These are phyloP conservation scores for Globisporangium uncinulatum DNA, from an alignment of 352 stramenopile genomes.

Conservation along the genomic window DNA sequence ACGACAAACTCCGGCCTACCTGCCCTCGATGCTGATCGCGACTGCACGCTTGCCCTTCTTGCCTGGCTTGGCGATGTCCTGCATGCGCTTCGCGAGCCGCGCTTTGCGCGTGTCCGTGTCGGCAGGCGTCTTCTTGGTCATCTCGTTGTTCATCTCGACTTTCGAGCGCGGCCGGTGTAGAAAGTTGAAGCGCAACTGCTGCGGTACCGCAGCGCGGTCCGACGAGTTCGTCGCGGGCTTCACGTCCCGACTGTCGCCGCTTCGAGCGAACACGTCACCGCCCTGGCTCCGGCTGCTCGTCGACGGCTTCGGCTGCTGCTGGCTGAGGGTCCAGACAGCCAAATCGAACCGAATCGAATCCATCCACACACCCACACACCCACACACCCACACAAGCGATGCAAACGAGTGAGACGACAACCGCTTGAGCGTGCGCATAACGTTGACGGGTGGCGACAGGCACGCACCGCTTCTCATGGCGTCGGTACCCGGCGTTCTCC, in stretches of 20 bases:
- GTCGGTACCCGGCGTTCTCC: constrained; percentile 68
- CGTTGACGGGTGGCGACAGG: neutral
- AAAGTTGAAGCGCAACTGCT: constrained; percentile 80
- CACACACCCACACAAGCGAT: too few species aligned
- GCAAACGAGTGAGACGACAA: neutral
- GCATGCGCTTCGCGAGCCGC: constrained; percentile 83
- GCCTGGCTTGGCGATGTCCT: constrained; percentile 73
- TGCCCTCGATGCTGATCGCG: constrained; percentile 75
- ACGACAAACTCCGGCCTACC: constrained; percentile 23
- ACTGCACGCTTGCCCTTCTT: constrained; percentile 74
- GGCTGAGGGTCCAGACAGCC: constrained; percentile 10
- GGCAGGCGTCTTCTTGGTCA: constrained; percentile 40
- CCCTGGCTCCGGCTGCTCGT: constrained; percentile 20
- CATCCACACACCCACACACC: too few species aligned
- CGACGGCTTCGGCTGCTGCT: constrained; percentile 38
- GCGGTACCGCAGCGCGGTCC: constrained; percentile 61
- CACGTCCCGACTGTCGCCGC: constrained; percentile 21
- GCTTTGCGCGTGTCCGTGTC: constrained; percentile 76
- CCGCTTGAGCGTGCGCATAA: neutral
- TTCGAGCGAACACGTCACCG: constrained; percentile 48
- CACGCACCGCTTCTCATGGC: constrained; percentile 37
- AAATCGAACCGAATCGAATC: too few species aligned
- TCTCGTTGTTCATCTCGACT: constrained; percentile 57
- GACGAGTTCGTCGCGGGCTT: constrained; percentile 38
- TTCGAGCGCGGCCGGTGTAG: constrained; percentile 79